Percentiles rank a stretch among this genome's conserved stretches.
phyloP scores from a whole-genome alignment of 139 green algal species.

The Coelastrella sp. region DNA sequence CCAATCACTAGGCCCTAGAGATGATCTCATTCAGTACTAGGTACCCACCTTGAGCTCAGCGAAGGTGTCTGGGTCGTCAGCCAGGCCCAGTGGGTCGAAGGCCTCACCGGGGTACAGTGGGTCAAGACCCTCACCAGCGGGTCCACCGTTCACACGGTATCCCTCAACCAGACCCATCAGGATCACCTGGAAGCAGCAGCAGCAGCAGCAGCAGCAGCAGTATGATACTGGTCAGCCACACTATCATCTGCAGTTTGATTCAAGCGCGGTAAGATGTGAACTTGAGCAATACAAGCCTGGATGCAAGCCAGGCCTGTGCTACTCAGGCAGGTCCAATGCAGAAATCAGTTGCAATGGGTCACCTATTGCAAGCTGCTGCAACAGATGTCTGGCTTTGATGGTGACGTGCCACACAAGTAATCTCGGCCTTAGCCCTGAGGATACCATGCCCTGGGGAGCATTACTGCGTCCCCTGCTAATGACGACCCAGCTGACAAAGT shows the following conservation, averaged over 20 bases:
- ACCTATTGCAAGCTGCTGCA: too few species aligned
- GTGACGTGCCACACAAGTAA: too few species aligned
- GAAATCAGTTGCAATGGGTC: too few species aligned
- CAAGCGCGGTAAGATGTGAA: not conserved
- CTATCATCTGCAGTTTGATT: not conserved
- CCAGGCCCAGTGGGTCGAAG: slow-evolving; percentile 96
- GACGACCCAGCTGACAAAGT: too few species aligned
- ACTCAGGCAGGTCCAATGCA: too few species aligned
- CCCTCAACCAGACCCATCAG: slow-evolving; percentile 94
- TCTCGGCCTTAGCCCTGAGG: too few species aligned
- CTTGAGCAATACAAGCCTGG: too few species aligned
- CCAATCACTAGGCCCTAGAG: too few species aligned
- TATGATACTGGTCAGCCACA: not conserved
- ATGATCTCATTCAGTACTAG: not conserved
- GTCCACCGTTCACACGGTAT: slow-evolving; percentile 96
- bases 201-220: not conserved
- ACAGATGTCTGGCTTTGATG: too few species aligned
- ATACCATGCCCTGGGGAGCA: too few species aligned
- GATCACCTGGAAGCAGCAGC: slow-evolving; percentile 82
- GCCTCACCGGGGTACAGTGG: slow-evolving; percentile 92
- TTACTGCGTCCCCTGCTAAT: too few species aligned
- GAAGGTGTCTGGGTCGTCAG: slow-evolving; percentile 93
- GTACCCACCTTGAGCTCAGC: slow-evolving; percentile 77
- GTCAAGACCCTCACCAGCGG: slow-evolving; percentile 89
- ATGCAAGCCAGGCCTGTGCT: too few species aligned